A percentile compares a stretch with the other conserved stretches of the same genome.
These are phyloP conservation scores for Quercus lobata DNA, from an alignment of 331 rosid species.

Conservation along the genomic window DNA sequence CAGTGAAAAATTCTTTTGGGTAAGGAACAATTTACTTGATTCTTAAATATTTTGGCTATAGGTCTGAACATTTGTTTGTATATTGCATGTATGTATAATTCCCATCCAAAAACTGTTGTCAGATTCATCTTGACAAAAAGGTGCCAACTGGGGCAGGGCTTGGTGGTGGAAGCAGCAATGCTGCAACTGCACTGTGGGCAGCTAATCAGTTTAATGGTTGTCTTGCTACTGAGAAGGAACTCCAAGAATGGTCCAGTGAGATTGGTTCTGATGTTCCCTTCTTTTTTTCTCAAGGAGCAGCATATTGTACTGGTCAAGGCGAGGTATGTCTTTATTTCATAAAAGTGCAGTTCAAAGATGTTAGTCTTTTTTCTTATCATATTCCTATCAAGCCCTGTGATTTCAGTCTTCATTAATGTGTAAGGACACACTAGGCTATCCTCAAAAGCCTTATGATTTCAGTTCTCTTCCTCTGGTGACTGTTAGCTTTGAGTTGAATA, in stretches of 20 bases:
- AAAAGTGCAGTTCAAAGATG: not conserved
- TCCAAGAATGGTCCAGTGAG: constrained; percentile 97
- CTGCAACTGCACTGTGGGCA: constrained; percentile 98
- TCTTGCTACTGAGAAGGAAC: constrained; percentile 79
- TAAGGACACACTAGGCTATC: not conserved
- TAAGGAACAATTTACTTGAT: constrained; percentile 30
- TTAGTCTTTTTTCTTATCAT: not conserved
- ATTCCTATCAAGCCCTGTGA: not conserved
- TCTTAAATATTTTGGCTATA: not conserved
- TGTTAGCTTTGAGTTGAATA: not conserved
- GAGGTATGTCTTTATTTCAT: constrained; percentile 57
- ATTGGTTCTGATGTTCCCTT: constrained; percentile 97
- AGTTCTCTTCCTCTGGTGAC: not conserved
- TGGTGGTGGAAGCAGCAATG: constrained; percentile 99
- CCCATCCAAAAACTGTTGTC: constrained; percentile 17
- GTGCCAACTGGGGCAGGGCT: constrained; percentile 99
- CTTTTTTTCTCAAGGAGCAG: constrained; percentile 95
- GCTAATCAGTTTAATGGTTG: constrained; percentile 85
- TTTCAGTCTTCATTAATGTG: not conserved
- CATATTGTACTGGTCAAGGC: constrained; percentile 96
- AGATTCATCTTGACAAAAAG: constrained; percentile 91
- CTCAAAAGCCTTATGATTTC: not conserved
- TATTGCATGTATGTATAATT: not conserved
- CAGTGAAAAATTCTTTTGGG: constrained; percentile 80
- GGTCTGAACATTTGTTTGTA: not conserved